Evolutionary conservation across 1,284 basidiomycete species (phyloP), one percentile per base, ranked within the genome.

Genomic region (Cryptococcus sp.): DNA sequence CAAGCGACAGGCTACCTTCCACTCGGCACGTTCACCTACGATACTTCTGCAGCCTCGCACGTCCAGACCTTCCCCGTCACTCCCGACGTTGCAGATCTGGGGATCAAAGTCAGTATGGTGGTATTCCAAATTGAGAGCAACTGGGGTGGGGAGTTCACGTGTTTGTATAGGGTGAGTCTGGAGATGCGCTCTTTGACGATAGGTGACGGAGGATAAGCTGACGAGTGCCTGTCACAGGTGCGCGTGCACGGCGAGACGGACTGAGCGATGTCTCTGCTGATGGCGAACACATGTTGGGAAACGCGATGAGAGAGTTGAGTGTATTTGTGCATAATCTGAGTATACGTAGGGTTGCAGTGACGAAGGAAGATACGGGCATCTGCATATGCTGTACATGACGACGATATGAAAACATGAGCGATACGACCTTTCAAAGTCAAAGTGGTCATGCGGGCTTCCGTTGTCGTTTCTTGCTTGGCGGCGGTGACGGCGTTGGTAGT

Each of bases 111-210:
- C 67, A 88, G 88, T 0, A 80, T 92, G 48, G 88, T 97, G 17
- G 85, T 89, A 56, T 81, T 96, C 69, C 80, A 85, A 64, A 81
- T 98, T 65, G 82, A 85, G 73, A 88, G 82, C 71, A 98, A 98
- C 73, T 95, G 92, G 86, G 95, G 94, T 27, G 84, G 84, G 70
- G 86, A 88, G 62, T 90, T 85, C 71, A 97, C 94, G 0, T 98
- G 94, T 77, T 73, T 98, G 39, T 98, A 98, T 78, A 85, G 94
- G 52, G 83, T 98, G 52, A 67, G 78, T 73, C 27, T 11, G 20
- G 4, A 45, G 42, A 4, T 22, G 42, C 42, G 2, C 19, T 35
- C 10, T 35, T 5, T 15, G 30, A 30, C 3, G 15, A 20, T 20
- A 30, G 13, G n/a, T 13, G 17, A 16, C n/a, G n/a, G 27, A 30